A percentile compares a stretch with the other conserved stretches of the same genome.
phyloP scores from a whole-genome alignment of 306 rosid species.

The Medicago truncatula region MtrunA17r5.0-ANR NC_053045.1:43631501-43632000 shows the following conservation, averaged over 20 bases:
- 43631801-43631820: neutral
- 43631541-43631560: too few species aligned
- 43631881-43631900: too few species aligned
- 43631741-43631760: neutral
- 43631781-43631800: too few species aligned
- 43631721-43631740: neutral
- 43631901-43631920: too few species aligned
- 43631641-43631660: neutral
- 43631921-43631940: neutral
- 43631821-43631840: neutral
- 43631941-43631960: neutral
- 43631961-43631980: constrained; percentile 1
- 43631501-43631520: too few species aligned
- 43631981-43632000: neutral
- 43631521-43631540: too few species aligned
- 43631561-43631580: neutral
- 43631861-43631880: neutral
- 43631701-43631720: neutral
- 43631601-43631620: neutral
- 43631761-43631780: too few species aligned
- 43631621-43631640: neutral
- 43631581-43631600: neutral
- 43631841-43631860: constrained; percentile 4
- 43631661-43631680: neutral
- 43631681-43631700: neutral